Percentiles rank a stretch among this genome's conserved stretches.
phyloP scores from a whole-genome alignment of 2,329 filamentous ascomycete genomes.

The Aschersonia sp. region DNA sequence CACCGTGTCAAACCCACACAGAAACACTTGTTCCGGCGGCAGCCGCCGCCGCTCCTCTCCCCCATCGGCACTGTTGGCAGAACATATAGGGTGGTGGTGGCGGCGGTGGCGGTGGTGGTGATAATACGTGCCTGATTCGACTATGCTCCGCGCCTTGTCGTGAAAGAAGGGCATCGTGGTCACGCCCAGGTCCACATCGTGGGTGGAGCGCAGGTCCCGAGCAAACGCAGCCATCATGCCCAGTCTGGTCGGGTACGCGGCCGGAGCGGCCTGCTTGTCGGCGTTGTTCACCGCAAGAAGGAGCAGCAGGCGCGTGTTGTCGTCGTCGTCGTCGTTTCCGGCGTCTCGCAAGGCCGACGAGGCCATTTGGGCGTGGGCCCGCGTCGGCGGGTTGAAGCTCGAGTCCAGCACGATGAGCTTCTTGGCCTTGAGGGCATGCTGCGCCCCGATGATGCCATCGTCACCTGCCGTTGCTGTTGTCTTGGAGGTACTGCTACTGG shows the following conservation, averaged over 20 bases:
- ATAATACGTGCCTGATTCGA: constrained; percentile 26
- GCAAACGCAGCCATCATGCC: constrained; percentile 60
- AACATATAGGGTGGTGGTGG: too few relatives aligned
- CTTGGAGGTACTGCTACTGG: too few relatives aligned
- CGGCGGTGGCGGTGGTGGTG: constrained; percentile 5
- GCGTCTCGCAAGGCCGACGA: constrained; percentile 25
- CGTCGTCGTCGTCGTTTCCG: not conserved
- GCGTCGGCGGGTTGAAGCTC: constrained; percentile 54
- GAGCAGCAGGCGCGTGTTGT: constrained; percentile 32
- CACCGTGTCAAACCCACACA: constrained; percentile 64
- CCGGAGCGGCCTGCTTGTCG: constrained; percentile 52
- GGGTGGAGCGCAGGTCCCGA: constrained; percentile 28
- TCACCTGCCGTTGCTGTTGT: not conserved
- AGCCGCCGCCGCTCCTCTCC: too few relatives aligned
- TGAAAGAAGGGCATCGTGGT: constrained; percentile 62
- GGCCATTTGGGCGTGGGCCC: constrained; percentile 44
- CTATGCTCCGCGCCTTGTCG: constrained; percentile 51
- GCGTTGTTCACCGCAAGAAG: constrained; percentile 50
- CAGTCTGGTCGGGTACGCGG: constrained; percentile 50
- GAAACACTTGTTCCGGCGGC: constrained; percentile 42
- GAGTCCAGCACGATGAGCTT: constrained; percentile 47
- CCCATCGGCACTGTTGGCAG: too few relatives aligned
- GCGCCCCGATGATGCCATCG: not conserved
- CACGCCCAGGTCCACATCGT: constrained; percentile 49
- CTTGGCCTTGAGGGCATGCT: not conserved